Evolutionary conservation across 2,329 filamentous ascomycete species (phyloP), one percentile per base, ranked within the genome.

Genomic region (Trichoderma lentiforme): DNA sequence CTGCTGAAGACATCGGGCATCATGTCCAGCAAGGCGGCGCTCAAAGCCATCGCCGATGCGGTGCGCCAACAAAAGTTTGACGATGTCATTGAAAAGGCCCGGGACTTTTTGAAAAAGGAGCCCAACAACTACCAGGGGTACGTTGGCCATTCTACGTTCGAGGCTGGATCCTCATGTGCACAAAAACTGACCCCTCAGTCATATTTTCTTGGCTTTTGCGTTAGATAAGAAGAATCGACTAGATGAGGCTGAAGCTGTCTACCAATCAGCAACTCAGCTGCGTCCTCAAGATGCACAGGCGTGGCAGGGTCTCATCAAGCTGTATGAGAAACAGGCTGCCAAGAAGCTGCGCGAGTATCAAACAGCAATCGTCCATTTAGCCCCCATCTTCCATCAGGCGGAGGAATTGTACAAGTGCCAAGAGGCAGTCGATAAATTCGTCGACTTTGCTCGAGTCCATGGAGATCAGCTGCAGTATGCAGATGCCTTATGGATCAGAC

Each of bases 141-240:
- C 73, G 39, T 34, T 53, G 43, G 61, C 9, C 18, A 24, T 60
- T 28, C 32, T 67, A 24, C 32, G 47, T 24, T 4, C 9, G 3
- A 39, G 4, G 8, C n/a, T 32, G 15, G 53, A 12, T 8, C 53
- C 14, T 15, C 51, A 18, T 24, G 47, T 70, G 39, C 30, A 53
- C 74, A 72, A 57, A 72, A 53, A 70, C 75, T 75, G 57, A 61
- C 67, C 57, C 36, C 60, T 21, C 73, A 93, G 92, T 30, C 89
- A 93, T 75, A 87, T 98, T n/a, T 97, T 98, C 79, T 85, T 97
- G 21, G 96, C 93, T 2, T 93, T 97, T 80, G 92, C 93, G 2
- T 85, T 92, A 60, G 94, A 97, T 80, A 96, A 94, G 80, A 88
- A 92, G 73, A 89, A 89, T 73, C 88, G 90, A 73, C 82, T 87